Evolutionary conservation across 2,329 filamentous ascomycete genomes (phyloP).

Genomic region (Cladorrhinum sp.): DNA sequence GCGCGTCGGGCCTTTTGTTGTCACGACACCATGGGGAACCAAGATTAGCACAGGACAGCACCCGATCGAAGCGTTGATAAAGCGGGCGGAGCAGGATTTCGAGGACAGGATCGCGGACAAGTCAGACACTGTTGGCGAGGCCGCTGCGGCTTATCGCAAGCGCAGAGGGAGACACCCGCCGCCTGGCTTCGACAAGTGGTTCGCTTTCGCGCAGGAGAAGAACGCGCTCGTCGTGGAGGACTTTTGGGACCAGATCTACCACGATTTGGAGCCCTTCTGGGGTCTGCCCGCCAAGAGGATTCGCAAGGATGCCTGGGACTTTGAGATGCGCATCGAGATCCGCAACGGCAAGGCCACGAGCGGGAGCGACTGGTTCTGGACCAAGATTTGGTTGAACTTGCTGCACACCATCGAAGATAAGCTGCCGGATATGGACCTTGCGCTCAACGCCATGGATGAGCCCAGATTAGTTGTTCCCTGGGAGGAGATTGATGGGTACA

Average conservation of each 20-base stretch:
- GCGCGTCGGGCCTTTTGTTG: not conserved
- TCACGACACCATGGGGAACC: slow-evolving; percentile 1
- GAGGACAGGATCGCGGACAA: slow-evolving; percentile 41
- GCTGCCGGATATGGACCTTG: slow-evolving; percentile 65
- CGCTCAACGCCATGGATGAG: slow-evolving; percentile 66
- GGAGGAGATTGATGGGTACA: slow-evolving; percentile 56
- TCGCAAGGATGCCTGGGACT: slow-evolving; percentile 51
- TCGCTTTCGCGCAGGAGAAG: slow-evolving; percentile 49
- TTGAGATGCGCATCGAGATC: slow-evolving; percentile 61
- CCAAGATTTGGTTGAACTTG: slow-evolving; percentile 54
- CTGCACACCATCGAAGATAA: slow-evolving; percentile 51
- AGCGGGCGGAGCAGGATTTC: slow-evolving; percentile 44
- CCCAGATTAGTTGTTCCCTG: slow-evolving; percentile 61
- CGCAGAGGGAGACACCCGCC: slow-evolving; percentile 59
- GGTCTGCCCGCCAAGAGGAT: slow-evolving; percentile 41
- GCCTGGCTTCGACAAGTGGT: slow-evolving; percentile 62
- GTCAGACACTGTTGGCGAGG: slow-evolving; percentile 48
- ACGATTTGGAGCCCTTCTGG: slow-evolving; percentile 62
- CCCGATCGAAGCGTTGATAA: slow-evolving; percentile 51
- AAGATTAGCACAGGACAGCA: slow-evolving; percentile 34
- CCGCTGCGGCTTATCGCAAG: slow-evolving; percentile 54
- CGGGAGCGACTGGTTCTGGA: slow-evolving; percentile 57
- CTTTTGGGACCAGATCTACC: slow-evolving; percentile 63
- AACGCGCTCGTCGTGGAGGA: slow-evolving; percentile 59
- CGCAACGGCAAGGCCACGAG: slow-evolving; percentile 51